Conservation (phyloP, 2,329 filamentous ascomycete species). For the Ceratocystis eucalypticola region DNA sequence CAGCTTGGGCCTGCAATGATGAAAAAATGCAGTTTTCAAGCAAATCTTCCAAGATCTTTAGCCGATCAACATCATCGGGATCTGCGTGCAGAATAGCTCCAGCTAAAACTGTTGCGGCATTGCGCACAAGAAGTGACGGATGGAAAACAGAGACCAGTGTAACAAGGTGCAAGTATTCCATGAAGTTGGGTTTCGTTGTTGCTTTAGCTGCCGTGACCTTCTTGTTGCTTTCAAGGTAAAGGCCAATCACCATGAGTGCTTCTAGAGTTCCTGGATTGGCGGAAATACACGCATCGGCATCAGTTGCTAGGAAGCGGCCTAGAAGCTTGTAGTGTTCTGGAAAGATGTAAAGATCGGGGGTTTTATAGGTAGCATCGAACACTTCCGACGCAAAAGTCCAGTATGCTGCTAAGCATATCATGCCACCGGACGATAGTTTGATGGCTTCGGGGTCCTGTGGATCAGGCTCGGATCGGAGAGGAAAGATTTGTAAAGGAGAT, state of each 20-base stretch:
- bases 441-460: slow-evolving; percentile 38
- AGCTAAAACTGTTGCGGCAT: slow-evolving; percentile 41
- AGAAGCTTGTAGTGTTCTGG: slow-evolving; percentile 45
- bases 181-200: slow-evolving; percentile 34
- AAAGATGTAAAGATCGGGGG: slow-evolving; percentile 43
- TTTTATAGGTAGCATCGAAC: slow-evolving; percentile 42
- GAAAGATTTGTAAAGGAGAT: slow-evolving; percentile 31
- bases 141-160: slow-evolving; percentile 47
- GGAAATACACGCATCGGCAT: slow-evolving; percentile 36
- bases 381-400: slow-evolving; percentile 49
- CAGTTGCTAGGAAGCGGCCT: slow-evolving; percentile 38
- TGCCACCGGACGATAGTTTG: slow-evolving; percentile 44
- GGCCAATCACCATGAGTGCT: slow-evolving; percentile 44
- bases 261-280: slow-evolving; percentile 43
- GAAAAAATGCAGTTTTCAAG: slow-evolving; percentile 53
- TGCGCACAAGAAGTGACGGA: slow-evolving; percentile 39
- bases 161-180: slow-evolving; percentile 47
- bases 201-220: slow-evolving; percentile 28
- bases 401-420: slow-evolving; percentile 46
- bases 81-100: slow-evolving; percentile 44
- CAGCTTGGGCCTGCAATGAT: slow-evolving; percentile 47
- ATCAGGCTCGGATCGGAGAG: slow-evolving; percentile 35
- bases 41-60: slow-evolving; percentile 50
- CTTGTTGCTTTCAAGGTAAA: slow-evolving; percentile 43
- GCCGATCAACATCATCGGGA: slow-evolving; percentile 43